Evolutionary conservation across 345 rosid genomes (phyloP).

Genomic region (Brassica napus): DNA sequence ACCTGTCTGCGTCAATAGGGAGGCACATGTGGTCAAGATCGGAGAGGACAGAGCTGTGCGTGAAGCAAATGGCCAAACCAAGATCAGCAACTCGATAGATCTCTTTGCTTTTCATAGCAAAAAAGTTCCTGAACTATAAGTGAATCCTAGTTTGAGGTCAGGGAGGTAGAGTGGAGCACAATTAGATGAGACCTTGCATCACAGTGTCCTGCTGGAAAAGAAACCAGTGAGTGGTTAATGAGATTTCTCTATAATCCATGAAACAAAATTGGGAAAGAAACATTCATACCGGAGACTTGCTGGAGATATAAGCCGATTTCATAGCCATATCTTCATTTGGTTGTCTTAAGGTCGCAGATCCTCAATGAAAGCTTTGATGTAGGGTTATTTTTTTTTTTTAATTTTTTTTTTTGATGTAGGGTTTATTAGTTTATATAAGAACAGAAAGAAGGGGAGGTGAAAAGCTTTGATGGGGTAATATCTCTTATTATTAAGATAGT

Average conservation of each 20-base stretch:
- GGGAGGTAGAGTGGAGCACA: neutral
- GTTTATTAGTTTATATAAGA: too few relatives aligned
- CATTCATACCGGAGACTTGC: neutral
- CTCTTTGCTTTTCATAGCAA: neutral
- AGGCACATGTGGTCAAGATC: too few relatives aligned
- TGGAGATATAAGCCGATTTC: neutral
- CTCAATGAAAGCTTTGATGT: too few relatives aligned
- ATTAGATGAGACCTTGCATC: neutral
- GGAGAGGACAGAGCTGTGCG: neutral
- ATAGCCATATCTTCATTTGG: neutral
- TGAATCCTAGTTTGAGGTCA: neutral
- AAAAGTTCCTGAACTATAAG: neutral
- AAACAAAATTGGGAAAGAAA: neutral
- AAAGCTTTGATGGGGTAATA: neutral
- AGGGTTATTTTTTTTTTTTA: neutral
- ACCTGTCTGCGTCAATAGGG: too few relatives aligned
- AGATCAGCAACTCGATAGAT: neutral
- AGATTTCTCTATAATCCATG: neutral
- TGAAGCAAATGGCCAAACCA: neutral
- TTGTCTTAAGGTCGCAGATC: neutral
- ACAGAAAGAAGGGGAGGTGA: neutral
- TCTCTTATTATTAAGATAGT: neutral
- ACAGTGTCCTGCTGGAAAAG: neutral
- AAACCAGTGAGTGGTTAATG: neutral
- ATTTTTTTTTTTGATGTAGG: neutral